Conservation (phyloP, 1,284 basidiomycete genomes). For the Wallemia ichthyophaga region DNA sequence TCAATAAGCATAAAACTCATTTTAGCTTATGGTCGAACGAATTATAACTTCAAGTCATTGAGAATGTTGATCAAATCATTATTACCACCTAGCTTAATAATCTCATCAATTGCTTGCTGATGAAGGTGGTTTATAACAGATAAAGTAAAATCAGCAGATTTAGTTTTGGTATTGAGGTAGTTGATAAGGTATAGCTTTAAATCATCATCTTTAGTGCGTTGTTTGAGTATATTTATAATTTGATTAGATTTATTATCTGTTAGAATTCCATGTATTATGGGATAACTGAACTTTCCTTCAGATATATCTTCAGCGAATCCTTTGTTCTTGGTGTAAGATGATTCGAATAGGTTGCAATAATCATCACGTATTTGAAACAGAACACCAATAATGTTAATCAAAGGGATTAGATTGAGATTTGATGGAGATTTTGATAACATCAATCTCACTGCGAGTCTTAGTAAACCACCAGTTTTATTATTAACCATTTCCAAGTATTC, state of each 20-base stretch:
- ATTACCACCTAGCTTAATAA: constrained; percentile 30
- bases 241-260: constrained; percentile 39
- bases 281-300: constrained; percentile 90
- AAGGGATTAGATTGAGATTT: constrained; percentile 44
- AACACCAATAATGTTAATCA: constrained; percentile 78
- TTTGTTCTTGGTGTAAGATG: constrained; percentile 62
- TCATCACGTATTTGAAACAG: constrained; percentile 94
- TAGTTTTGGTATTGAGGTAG: constrained; percentile 37
- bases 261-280: constrained; percentile 61
- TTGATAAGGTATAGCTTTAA: constrained; percentile 48
- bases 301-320: constrained; percentile 83
- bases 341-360: constrained; percentile 47
- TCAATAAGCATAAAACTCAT: too few relatives aligned
- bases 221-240: constrained; percentile 61
- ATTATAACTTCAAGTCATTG: constrained; percentile 12
- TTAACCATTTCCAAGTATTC: constrained; percentile 92
- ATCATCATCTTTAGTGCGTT: constrained; percentile 45
- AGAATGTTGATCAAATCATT: constrained; percentile 20
- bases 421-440: constrained; percentile 51
- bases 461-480: constrained; percentile 83
- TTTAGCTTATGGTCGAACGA: too few relatives aligned
- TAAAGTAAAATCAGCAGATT: constrained; percentile 44
- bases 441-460: constrained; percentile 71
- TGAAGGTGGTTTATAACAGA: constrained; percentile 29
- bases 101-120: constrained; percentile 24